These are phyloP conservation scores for Fomitopsis pinicola DNA, from an alignment of 1,284 basidiomycete genomes.

Conservation along the genomic window DNA sequence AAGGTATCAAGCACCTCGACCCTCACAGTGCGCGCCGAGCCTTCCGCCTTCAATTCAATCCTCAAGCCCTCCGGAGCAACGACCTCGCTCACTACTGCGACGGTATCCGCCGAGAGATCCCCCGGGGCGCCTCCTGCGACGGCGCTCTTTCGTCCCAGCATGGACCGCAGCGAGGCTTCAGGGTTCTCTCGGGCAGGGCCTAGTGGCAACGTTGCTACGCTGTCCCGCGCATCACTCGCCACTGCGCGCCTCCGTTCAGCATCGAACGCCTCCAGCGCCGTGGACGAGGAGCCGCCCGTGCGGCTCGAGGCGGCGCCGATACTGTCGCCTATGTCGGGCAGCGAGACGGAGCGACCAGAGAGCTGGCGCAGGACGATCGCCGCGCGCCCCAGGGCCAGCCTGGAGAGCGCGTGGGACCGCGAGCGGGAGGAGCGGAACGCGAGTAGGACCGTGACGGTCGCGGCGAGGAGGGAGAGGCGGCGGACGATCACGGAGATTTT, in stretches of 20 bases:
- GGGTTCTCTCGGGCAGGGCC: constrained; percentile 26
- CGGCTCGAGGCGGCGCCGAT: constrained; percentile 16
- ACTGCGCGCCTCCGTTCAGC: constrained; percentile 36
- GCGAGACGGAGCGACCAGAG: constrained; percentile 49
- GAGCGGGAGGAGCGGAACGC: constrained; percentile 23
- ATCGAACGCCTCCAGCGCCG: constrained; percentile 26
- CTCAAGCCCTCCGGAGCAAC: constrained; percentile 57
- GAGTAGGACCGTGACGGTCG: constrained; percentile 33
- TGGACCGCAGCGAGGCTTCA: constrained; percentile 39
- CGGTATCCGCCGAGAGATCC: constrained; percentile 41
- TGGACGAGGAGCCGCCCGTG: constrained; percentile 23
- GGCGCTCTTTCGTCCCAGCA: constrained; percentile 31
- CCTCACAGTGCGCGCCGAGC: constrained; percentile 46
- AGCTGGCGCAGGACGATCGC: constrained; percentile 39
- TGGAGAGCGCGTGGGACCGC: constrained; percentile 37
- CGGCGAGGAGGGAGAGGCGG: constrained; percentile 38
- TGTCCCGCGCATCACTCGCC: constrained; percentile 55
- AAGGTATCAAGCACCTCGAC: constrained; percentile 47
- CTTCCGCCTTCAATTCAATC: constrained; percentile 32
- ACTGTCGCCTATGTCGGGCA: constrained; percentile 39
- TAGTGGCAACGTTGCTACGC: constrained; percentile 43
- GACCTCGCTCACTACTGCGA: constrained; percentile 64
- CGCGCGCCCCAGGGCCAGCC: constrained; percentile 38
- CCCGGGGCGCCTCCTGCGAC: constrained; percentile 21
- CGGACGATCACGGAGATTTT: constrained; percentile 50